Evolutionary conservation across 306 rosid genomes (phyloP), one percentile per base, ranked within the genome.

Genomic region (Mimosa pudica): DNA sequence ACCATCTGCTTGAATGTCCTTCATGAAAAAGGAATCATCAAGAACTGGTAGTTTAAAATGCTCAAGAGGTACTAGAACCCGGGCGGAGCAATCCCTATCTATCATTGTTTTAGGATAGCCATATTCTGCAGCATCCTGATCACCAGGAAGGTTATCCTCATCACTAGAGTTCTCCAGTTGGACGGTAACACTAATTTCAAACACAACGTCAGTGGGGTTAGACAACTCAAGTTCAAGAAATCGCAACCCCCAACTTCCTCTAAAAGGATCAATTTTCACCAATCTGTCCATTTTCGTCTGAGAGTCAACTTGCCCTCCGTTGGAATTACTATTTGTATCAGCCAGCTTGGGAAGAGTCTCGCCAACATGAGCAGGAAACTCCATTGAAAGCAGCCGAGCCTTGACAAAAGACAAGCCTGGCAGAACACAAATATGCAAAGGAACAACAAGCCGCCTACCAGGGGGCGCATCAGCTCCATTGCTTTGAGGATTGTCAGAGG

Each of bases 351-450:
- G 93, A 89, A 96, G 92, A 84, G 71, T 87, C 82, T 91, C 90
- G 71, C 97, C 90, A 73, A 96, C 94, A 66, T 90, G 90, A 44
- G 98, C 99, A 71, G 99, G 98, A 91, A 96, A 91, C 73, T 96
- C 99, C 99, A 96, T 93, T 20, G 97, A 93, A 77, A 96, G 98
- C 85, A 96, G 86, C 64, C 89, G 91, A 73, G 99, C 99, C 87
- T 93, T 96, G 10, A 93, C 97, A 76, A 91, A 90, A 68, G 96
- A 96, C 87, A 96, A 82, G 74, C 99, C 97, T 78, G 93, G 98
- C 72, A 91, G 76, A 79, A 96, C 99, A 82, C 97, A 96, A 80
- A 93, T 90, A 83, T 91, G 94, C 84, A 96, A 79, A 16, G 98
- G 99, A 80, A 96, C 94, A 81, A 88, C 85, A 81, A 96, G 89